Evolutionary conservation across 2,329 filamentous ascomycete genomes (phyloP).

Genomic region (Alternaria sp.): DNA sequence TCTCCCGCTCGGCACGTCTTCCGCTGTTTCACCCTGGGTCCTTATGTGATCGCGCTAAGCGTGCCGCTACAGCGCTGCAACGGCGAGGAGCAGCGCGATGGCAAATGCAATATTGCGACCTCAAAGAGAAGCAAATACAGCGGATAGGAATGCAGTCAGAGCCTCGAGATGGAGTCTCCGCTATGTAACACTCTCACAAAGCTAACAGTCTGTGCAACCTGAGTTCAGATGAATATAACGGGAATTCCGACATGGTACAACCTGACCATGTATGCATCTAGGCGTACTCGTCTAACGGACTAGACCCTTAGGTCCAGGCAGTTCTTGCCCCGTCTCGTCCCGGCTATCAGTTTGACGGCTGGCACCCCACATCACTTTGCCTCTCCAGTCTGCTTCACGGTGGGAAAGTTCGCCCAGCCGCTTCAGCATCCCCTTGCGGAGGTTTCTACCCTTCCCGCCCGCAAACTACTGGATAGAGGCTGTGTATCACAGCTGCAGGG

Average conservation of each 20-base stretch:
- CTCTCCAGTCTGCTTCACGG: conserved; percentile 1
- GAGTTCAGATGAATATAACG: background rate
- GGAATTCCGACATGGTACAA: conserved; percentile 2
- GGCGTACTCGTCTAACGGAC: conserved; percentile 4
- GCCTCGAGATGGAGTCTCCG: background rate
- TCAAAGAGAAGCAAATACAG: background rate
- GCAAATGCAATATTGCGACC: background rate
- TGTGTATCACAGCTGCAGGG: conserved; percentile 12
- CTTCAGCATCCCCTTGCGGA: background rate
- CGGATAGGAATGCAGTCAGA: background rate
- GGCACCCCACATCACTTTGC: background rate
- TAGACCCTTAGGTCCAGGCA: background rate
- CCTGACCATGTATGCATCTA: conserved; percentile 13
- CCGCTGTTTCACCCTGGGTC: conserved; percentile 16
- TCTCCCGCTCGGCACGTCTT: conserved; percentile 22
- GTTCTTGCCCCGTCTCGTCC: background rate
- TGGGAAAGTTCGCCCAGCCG: conserved; percentile 1
- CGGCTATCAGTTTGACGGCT: background rate
- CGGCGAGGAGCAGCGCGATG: background rate
- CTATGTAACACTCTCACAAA: background rate
- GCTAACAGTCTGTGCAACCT: background rate
- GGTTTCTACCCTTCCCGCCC: background rate
- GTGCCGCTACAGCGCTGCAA: conserved; percentile 9
- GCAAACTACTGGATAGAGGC: conserved; percentile 9
- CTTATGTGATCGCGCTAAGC: conserved; percentile 4